Base-by-base conservation (phyloP, 257 asterid species). In the Forsythia suspensa region DNA sequence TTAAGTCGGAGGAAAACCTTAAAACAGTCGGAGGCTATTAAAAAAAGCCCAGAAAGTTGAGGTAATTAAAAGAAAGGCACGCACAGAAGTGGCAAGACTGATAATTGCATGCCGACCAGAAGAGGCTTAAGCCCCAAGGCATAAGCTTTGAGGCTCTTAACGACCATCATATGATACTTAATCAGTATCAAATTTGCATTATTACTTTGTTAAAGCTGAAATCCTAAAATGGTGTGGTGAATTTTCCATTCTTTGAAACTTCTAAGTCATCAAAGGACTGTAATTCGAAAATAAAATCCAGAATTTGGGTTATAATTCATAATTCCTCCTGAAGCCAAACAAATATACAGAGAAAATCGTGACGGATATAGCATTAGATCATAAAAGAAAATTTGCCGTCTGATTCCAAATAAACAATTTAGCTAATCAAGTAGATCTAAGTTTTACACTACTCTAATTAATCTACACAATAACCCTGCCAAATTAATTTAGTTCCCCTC, bases 351-450 rank as follows among this genome's bases (percentile, higher is more conserved):
- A 15, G 61, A 77, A 37, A 24, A 63, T 29, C 2, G 69, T 29
- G 20, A 29, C 16, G 9, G 70, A 24, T 29, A 63, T 21, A 21
- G 69, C 69, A 8, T 24, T 36, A 59, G 70, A 63, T 71, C 51
- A 75, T 18, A 6, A 70, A 6, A 70, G n/a, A 42, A 55, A 36
- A 55, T 77, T 39, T 40, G 37, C 71, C 24, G 74, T 36, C 81
- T 37, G 77, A 55, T 59, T 70, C 37, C 79, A 72, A 9, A 81
- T 39, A 40, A 3, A 39, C 70, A 66, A 72, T 29, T 41, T 18
- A 59, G 73, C 74, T 51, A 48, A 66, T 77, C 63, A 74, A 81
- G 68, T 76, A 86, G 90, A 86, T 86, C 90, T 71, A 80, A 80
- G 71, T 46, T 79, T 77, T n/a, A 61, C 4, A 29, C 71, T 73